These are phyloP conservation scores for Ogataea paraovalis DNA, from an alignment of 805 yeast genomes.

Conservation along the genomic window DNA sequence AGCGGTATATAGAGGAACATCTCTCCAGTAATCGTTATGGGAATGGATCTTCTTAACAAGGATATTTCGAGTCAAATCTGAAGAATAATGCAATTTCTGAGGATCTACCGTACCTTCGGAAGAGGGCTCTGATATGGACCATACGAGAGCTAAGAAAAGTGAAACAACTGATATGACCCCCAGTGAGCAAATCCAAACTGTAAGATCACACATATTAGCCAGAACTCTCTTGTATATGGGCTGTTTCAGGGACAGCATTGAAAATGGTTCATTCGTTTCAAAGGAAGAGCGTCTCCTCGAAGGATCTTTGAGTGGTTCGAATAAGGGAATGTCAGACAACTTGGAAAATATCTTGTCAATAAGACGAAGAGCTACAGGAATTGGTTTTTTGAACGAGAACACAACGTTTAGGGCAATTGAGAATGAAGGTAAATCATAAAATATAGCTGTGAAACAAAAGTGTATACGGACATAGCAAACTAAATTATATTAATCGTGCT, in stretches of 20 bases:
- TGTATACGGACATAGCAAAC: no score
- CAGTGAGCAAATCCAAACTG: no score
- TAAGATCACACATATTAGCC: no score
- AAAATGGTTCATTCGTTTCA: background rate
- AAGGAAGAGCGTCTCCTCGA: background rate
- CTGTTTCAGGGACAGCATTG: background rate
- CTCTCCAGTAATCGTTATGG: conserved; percentile 55
- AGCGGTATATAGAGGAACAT: conserved; percentile 43
- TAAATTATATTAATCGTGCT: no score
- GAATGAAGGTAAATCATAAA: no score
- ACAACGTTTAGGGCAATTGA: no score
- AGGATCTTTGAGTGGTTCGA: background rate
- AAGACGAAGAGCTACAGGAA: no score
- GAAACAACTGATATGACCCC: background rate
- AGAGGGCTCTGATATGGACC: background rate
- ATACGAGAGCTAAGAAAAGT: background rate
- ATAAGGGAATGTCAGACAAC: background rate
- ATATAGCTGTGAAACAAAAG: no score
- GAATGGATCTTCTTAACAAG: conserved; percentile 43
- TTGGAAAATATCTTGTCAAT: no score
- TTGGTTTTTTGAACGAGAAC: no score
- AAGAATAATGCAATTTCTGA: conserved; percentile 19
- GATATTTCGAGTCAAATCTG: conserved; percentile 33
- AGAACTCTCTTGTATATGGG: background rate
- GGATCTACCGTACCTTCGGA: no score